Base-by-base conservation (phyloP, 495 filamentous ascomycete genomes). In the Rusavskia elegans region DNA sequence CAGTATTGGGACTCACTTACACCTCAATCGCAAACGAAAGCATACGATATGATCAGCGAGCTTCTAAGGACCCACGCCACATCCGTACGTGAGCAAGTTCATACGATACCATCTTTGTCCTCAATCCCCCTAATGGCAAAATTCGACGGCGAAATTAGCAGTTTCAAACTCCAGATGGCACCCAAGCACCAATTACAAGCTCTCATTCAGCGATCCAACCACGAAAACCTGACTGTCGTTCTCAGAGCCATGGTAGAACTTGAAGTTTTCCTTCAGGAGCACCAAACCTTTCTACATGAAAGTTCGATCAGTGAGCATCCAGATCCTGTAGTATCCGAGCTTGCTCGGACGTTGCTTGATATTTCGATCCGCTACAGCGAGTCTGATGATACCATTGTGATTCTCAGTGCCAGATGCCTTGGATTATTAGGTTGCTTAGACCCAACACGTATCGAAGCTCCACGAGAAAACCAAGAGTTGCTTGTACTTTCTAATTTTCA, bases 371-470 rank as follows among this genome's bases (percentile, higher is more conserved):
- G 83, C 55, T 90, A 87, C 62, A 85, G 80, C 52, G 78, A 80
- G 48, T 77, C 71, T 27, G 76, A 82, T 41, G 60, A 71, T 13
- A 73, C 75, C 21, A 85, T 95, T 39, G 72, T 81, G 49, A 66
- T 76, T n/a, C 70, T 93, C 25, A 84, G 83, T 48, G 82, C 85
- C 19, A 78, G 79, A 58, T 89, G 86, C 54, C 66, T 97, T 27
- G 92, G 92, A 10, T 72, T 92, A 38, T 79, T 97, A 45, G 92
- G 92, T 19, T 95, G 87, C 58, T 68, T 97, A 21, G 92, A 97
- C 67, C 82, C 92, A 13, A 95, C 94, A 60, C 77, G 84, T 49
- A 77, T 96, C 16, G 92, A 99, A 56, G 76, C 81, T 3, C 71
- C 81, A 35, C 79, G 87, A 41, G 82, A 84, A 53, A 83, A 85